Percentiles rank a stretch among this genome's conserved stretches.
These are phyloP conservation scores for Lentinus brumalis DNA, from an alignment of 768 basidiomycete genomes.

Conservation along the genomic window DNA sequence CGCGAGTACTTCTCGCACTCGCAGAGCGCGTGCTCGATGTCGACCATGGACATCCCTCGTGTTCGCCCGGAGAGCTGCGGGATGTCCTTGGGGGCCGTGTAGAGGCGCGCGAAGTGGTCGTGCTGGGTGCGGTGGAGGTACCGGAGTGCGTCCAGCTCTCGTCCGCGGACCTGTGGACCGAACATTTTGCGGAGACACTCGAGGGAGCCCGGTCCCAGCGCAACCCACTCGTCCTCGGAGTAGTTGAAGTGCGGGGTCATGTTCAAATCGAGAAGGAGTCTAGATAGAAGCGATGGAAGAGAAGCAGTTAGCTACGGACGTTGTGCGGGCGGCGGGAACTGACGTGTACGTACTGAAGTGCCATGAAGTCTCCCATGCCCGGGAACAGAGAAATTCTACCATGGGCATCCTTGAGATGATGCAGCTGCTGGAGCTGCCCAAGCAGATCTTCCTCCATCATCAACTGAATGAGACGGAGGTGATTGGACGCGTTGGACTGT, in stretches of 20 bases:
- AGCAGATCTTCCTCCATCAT: slow-evolving; percentile 58
- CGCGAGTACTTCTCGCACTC: slow-evolving; percentile 81
- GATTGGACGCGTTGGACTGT: slow-evolving; percentile 53
- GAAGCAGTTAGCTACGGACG: neutral
- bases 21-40: slow-evolving; percentile 79
- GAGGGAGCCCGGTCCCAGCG: slow-evolving; percentile 65
- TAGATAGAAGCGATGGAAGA: slow-evolving; percentile 13
- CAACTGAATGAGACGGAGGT: slow-evolving; percentile 52
- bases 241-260: slow-evolving; percentile 52
- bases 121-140: slow-evolving; percentile 64
- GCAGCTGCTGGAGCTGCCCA: slow-evolving; percentile 46
- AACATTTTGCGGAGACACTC: slow-evolving; percentile 75
- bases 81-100: slow-evolving; percentile 30
- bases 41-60: slow-evolving; percentile 55
- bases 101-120: slow-evolving; percentile 61
- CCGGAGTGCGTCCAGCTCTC: slow-evolving; percentile 61
- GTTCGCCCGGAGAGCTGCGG: slow-evolving; percentile 27
- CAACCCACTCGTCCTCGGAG: slow-evolving; percentile 68
- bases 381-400: slow-evolving; percentile 58
- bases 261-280: slow-evolving; percentile 40
- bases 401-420: slow-evolving; percentile 64
- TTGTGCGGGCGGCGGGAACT: slow-evolving; percentile 25
- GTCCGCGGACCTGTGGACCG: slow-evolving; percentile 40
- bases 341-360: slow-evolving; percentile 62
- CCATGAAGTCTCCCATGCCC: slow-evolving; percentile 73